Evolutionary conservation across 495 filamentous ascomycete genomes (phyloP).

Genomic region (Neurospora sp.): DNA sequence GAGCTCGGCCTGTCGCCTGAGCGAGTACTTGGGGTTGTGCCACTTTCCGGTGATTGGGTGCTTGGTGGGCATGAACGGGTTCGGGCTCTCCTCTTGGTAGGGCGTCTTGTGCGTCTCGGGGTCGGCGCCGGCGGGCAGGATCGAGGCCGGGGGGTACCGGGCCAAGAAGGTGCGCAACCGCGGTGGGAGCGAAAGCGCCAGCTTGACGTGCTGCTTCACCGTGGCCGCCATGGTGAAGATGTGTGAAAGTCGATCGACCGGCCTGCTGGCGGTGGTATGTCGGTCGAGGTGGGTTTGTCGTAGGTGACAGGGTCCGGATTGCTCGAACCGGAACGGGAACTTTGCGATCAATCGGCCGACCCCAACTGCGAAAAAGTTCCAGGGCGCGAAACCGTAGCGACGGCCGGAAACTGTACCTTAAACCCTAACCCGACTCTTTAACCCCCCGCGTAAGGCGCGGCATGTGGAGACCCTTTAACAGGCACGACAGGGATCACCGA

Average conservation of each 20-base stretch:
- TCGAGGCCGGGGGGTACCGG: constrained; percentile 62
- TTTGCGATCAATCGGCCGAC: background rate
- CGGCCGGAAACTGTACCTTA: background rate
- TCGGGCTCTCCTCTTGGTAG: constrained; percentile 40
- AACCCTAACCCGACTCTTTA: background rate
- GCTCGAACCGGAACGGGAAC: background rate
- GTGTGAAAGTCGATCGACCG: background rate
- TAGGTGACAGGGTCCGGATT: background rate
- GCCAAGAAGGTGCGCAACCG: constrained; percentile 82
- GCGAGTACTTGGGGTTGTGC: constrained; percentile 68
- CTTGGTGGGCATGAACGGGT: constrained; percentile 67
- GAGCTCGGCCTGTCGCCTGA: constrained; percentile 82
- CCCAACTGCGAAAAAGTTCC: constrained; percentile 1
- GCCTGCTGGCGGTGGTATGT: background rate
- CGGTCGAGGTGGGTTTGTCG: background rate
- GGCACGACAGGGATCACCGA: background rate
- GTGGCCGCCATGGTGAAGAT: constrained; percentile 15
- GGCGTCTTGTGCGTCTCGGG: constrained; percentile 31
- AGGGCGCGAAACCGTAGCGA: background rate
- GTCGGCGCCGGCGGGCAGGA: constrained; percentile 34
- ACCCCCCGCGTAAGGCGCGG: background rate
- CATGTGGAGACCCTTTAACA: background rate
- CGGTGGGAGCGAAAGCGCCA: constrained; percentile 58
- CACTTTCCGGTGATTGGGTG: constrained; percentile 64
- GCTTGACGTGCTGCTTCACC: constrained; percentile 38